A percentile compares a stretch with the other conserved stretches of the same genome.
Conservation (phyloP, 306 rosid genomes). For the Crataegus laevigata region DNA sequence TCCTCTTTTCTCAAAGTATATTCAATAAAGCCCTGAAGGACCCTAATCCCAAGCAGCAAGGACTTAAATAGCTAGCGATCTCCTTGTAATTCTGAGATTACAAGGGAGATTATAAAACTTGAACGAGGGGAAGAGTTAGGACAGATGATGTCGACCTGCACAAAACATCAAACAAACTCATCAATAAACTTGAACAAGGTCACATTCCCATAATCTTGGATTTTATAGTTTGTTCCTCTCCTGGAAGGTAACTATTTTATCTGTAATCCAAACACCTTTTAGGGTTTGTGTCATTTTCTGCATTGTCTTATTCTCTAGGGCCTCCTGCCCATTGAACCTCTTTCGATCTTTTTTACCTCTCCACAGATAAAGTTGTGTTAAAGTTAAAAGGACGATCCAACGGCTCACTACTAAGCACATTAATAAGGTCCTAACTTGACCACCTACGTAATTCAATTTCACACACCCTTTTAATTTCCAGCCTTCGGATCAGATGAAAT, state of each 20-base stretch:
- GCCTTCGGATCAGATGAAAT: no score
- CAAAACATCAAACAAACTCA: no score
- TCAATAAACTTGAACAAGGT: not conserved
- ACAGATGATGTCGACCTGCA: slow-evolving; percentile 4
- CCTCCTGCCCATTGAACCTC: not conserved
- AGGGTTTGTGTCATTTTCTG: not conserved
- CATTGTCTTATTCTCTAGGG: slow-evolving; percentile 3
- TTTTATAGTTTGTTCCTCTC: not conserved
- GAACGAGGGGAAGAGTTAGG: not conserved
- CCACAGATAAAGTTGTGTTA: not conserved
- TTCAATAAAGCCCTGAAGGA: slow-evolving; percentile 41
- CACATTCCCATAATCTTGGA: slow-evolving; percentile 14
- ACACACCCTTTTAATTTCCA: no score
- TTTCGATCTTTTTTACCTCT: not conserved
- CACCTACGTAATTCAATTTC: not conserved
- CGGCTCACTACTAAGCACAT: not conserved
- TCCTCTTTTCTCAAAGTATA: slow-evolving; percentile 19
- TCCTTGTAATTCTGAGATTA: not conserved
- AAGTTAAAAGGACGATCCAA: no score
- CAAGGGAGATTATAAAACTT: not conserved
- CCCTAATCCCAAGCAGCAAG: not conserved
- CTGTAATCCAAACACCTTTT: not conserved
- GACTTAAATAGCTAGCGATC: slow-evolving; percentile 17
- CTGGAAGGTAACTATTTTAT: not conserved
- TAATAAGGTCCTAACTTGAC: not conserved